These are phyloP conservation scores for Sesbania bispinosa DNA, from an alignment of 306 rosid genomes.

Conservation along the genomic window DNA sequence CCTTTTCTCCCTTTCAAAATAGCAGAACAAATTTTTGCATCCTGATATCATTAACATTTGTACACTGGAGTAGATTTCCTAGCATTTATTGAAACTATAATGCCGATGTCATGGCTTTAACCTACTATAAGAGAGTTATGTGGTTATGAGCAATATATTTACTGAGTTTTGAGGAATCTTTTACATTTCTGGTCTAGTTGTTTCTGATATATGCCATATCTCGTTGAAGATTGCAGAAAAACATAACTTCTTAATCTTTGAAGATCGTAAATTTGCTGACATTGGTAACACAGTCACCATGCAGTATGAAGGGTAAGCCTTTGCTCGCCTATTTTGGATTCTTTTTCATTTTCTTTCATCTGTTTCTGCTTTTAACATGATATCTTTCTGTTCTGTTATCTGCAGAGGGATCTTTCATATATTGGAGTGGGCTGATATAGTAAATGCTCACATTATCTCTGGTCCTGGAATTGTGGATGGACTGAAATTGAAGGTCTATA, in stretches of 20 bases:
- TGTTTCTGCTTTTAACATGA: background rate
- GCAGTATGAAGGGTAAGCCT: slow-evolving; percentile 90
- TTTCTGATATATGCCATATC: slow-evolving; percentile 23
- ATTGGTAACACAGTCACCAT: slow-evolving; percentile 86
- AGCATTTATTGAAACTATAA: background rate
- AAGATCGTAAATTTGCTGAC: slow-evolving; percentile 93
- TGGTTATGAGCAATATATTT: background rate
- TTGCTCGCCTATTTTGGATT: background rate
- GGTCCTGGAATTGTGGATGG: slow-evolving; percentile 96
- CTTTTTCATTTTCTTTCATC: slow-evolving; percentile 1
- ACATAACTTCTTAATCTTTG: slow-evolving; percentile 83
- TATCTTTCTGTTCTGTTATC: slow-evolving; percentile 17
- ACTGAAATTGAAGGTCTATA: slow-evolving; percentile 70
- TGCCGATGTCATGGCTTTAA: background rate
- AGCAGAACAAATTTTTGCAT: background rate
- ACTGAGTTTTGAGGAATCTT: background rate
- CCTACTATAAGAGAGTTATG: background rate
- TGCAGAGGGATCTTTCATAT: slow-evolving; percentile 83
- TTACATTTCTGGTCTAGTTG: background rate
- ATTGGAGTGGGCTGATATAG: slow-evolving; percentile 96
- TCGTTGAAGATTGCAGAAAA: slow-evolving; percentile 73
- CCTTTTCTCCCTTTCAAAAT: background rate
- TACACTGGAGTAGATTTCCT: background rate
- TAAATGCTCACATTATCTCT: slow-evolving; percentile 89
- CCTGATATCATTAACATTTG: background rate